These are phyloP conservation scores for Cryptosporidium felis DNA, from an alignment of 169 alveolate species.

Conservation along the genomic window DNA sequence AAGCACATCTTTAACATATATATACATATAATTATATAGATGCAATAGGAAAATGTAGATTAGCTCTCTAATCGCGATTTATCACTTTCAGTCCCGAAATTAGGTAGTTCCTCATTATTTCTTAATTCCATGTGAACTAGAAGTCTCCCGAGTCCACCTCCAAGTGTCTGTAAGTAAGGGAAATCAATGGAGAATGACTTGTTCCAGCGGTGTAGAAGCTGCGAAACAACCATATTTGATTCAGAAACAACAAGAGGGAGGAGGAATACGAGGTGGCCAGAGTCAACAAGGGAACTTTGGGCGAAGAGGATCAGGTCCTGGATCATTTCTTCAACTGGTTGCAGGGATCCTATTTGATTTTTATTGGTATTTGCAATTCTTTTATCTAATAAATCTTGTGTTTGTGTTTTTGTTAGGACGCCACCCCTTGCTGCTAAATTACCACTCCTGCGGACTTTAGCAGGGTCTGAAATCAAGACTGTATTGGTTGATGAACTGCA, in stretches of 20 bases:
- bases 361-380: too few species aligned
- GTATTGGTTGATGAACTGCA: too few species aligned
- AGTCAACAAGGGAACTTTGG: constrained; percentile 76
- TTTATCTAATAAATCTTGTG: too few species aligned
- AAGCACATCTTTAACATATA: too few species aligned
- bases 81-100: too few species aligned
- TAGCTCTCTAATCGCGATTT: too few species aligned
- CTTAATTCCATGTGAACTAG: constrained; percentile 23
- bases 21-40: too few species aligned
- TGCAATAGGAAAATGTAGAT: too few species aligned
- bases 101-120: neutral
- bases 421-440: too few species aligned
- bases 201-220: neutral
- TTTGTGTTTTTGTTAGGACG: too few species aligned
- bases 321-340: constrained; percentile 60
- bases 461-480: too few species aligned
- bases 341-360: neutral
- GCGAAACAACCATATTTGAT: neutral
- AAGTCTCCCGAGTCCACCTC: constrained; percentile 61
- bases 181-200: neutral
- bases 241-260: constrained; percentile 73
- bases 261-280: constrained; percentile 83
- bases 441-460: too few species aligned
- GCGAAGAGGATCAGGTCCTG: constrained; percentile 76
- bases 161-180: constrained; percentile 39